Base-by-base conservation (phyloP, 805 yeast genomes). In the Candida incommunis region DNA sequence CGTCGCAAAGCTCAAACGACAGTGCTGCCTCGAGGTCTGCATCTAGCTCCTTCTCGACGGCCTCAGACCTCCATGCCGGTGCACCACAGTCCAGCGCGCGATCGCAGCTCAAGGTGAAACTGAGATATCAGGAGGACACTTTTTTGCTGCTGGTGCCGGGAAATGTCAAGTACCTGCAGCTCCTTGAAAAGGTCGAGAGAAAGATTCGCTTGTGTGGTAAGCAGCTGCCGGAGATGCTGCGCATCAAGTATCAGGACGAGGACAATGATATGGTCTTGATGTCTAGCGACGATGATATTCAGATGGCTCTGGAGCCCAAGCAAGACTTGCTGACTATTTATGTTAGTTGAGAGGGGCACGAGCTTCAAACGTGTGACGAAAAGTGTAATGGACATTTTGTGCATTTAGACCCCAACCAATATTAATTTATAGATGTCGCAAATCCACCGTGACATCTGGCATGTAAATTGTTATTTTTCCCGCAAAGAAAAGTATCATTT, bases 181-280 rank as follows among this genome's bases (percentile, higher is more conserved):
- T 85, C 46, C 64, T 73, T 41, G 72, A 67, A 40, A 75, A 76
- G 48, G 74, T 85, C 29, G 76, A 74, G 49, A 70, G 69, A 42
- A 78, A 78, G 55, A 59, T 78, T 41, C 66, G 69, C 41, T 71
- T 74, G 43, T 69, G 76, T 45, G 82, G 80, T 22, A 69, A 66
- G 41, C 63, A 66, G 46, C 49, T 56, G n/a, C 59, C 60, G 41
- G 43, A 42, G 45, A 68, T 63, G 21, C 63, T 74, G 34, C 73
- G 81, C 54, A 70, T 92, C 49, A 80, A 79, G 61, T 90, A 86
- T 59, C 78, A 77, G 58, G 98, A 92, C 62, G 98, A 92, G 63
- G 98, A 92, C 59, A 96, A 94, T 16, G 98, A 92, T 60, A 81
- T 75, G 59, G 94, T 92, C 40, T 78, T 82, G 42, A 76, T 90